Percentiles rank a stretch among this genome's conserved stretches.
These are phyloP conservation scores for Tuber melanosporum DNA, from an alignment of 495 filamentous ascomycete species.

Conservation along the genomic window DNA sequence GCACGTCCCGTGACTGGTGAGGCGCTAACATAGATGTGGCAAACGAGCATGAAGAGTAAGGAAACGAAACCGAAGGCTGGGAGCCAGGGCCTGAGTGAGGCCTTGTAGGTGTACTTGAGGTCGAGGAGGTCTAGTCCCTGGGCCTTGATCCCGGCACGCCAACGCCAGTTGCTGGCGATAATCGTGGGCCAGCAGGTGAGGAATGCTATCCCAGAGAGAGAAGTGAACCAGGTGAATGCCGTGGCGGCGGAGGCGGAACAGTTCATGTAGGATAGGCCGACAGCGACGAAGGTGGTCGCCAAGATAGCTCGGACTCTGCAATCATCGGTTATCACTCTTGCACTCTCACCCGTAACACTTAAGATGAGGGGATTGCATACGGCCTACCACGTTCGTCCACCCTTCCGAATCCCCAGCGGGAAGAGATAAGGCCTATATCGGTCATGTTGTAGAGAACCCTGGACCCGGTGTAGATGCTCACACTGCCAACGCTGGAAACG, in stretches of 20 bases:
- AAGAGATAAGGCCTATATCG: slow-evolving; percentile 29
- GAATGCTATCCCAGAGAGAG: slow-evolving; percentile 24
- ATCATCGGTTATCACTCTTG: neutral
- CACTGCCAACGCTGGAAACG: slow-evolving; percentile 41
- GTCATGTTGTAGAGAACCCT: slow-evolving; percentile 43
- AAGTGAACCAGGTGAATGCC: slow-evolving; percentile 32
- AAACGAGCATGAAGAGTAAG: slow-evolving; percentile 22
- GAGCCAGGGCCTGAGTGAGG: slow-evolving; percentile 16
- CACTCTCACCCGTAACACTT: neutral
- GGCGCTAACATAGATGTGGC: slow-evolving; percentile 24
- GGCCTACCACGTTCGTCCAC: slow-evolving; percentile 25
- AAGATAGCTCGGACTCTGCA: slow-evolving; percentile 19
- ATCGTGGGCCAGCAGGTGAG: slow-evolving; percentile 26
- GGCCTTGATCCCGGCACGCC: slow-evolving; percentile 25
- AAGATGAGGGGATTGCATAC: neutral
- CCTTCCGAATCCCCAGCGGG: slow-evolving; percentile 19
- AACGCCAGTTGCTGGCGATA: slow-evolving; percentile 27
- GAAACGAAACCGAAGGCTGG: slow-evolving; percentile 21
- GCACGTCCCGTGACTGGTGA: slow-evolving; percentile 14
- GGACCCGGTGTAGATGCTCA: slow-evolving; percentile 42
- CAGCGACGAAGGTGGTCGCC: slow-evolving; percentile 14
- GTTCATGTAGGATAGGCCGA: slow-evolving; percentile 29
- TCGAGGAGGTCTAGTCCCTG: slow-evolving; percentile 18
- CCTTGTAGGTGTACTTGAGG: slow-evolving; percentile 22
- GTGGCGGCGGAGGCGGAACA: slow-evolving; percentile 20